Evolutionary conservation across 257 asterid species (phyloP).

Genomic region (Handroanthus guayacan): DNA sequence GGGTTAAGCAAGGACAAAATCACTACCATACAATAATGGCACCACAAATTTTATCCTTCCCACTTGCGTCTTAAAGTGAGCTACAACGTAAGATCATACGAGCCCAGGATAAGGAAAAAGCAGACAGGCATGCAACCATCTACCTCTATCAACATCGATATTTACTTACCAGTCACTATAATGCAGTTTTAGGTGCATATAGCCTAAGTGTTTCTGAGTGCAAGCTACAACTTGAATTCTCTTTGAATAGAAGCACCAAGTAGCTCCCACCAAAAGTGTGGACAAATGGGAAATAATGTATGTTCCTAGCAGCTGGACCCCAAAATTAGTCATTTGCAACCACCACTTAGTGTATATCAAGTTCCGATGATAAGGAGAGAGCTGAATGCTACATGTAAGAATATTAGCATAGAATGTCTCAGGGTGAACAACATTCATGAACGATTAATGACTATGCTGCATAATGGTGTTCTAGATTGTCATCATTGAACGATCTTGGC

Average conservation of each 20-base stretch:
- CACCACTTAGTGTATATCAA: constrained; percentile 21
- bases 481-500: constrained; percentile 4
- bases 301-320: constrained; percentile 24
- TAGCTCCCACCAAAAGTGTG: constrained; percentile 27
- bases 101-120: constrained; percentile 5
- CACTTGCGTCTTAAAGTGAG: not conserved
- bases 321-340: constrained; percentile 1
- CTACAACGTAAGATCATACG: not conserved
- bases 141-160: constrained; percentile 19
- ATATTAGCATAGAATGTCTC: not conserved
- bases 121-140: constrained; percentile 1
- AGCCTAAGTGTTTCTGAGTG: not conserved
- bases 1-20: not conserved
- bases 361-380: not conserved
- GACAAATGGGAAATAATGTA: constrained; percentile 14
- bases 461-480: not conserved
- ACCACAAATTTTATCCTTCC: not conserved
- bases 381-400: constrained; percentile 11
- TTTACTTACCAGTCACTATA: not conserved
- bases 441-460: not conserved
- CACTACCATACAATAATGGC: not conserved
- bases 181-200: constrained; percentile 6
- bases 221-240: constrained; percentile 9
- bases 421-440: not conserved
- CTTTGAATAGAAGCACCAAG: constrained; percentile 21